Evolutionary conservation across 2,329 filamentous ascomycete species (phyloP), one percentile per base, ranked within the genome.

Genomic region (Acrocalymma vagum): DNA sequence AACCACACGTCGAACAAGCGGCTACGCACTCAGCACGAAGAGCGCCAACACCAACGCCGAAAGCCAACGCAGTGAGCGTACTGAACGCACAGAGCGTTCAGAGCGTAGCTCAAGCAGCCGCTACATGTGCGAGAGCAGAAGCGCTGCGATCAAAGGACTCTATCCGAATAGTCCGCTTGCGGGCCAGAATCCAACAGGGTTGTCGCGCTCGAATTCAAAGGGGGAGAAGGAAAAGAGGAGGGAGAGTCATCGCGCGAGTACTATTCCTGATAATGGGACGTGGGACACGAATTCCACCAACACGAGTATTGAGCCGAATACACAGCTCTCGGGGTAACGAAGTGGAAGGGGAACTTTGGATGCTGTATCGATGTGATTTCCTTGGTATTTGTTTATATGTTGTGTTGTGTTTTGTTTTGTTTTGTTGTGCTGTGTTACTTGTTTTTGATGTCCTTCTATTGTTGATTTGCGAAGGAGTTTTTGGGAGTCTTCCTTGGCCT

Each of bases 131-230:
- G 63, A 71, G 36, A 61, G 60, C 27, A 58, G 65, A 15, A 70
- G 68, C 31, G 68, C 68, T 10, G 68, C 65, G 2, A 60, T 71
- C 43, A 71, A 71, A 42, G 68, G 55, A 6, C 34, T 71, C 25
- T 71, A 71, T 41, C 64, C 66, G 4, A 64, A 65, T 37, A 55
- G 54, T 16, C 60, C 62, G 5, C 33, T 65, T 22, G 54, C 55
- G 3, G 55, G 54, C 9, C 44, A 53, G 30, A 54, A 23, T 37
- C 31, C 37, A 28, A 39, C n/a, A n/a, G n/a, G n/a, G n/a, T n/a
- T n/a, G n/a, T n/a, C n/a, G n/a, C n/a, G n/a, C n/a, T n/a, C n/a
- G n/a, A n/a, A n/a, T n/a, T n/a, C n/a, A n/a, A n/a, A n/a, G n/a
- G n/a, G n/a, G n/a, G n/a, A n/a, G n/a, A n/a, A n/a, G n/a, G n/a